Conservation (phyloP, 768 basidiomycete species). For the Leccinum disarticulatum region DNA sequence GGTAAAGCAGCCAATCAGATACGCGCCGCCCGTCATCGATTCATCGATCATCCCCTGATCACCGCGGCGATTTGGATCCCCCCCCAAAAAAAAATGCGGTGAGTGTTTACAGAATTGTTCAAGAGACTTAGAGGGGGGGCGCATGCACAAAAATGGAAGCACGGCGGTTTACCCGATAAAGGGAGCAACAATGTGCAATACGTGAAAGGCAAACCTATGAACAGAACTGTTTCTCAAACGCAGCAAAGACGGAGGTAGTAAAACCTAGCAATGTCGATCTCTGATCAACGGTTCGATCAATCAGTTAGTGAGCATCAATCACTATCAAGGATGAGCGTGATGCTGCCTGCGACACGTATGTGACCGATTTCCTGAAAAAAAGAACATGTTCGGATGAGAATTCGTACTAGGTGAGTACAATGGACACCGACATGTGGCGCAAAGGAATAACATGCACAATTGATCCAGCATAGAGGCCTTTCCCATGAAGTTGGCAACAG, state of each 20-base stretch:
- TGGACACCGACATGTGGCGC: constrained; percentile 38
- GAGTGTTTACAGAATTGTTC: neutral
- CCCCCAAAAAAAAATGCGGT: no score
- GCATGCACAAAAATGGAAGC: neutral
- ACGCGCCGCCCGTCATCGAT: no score
- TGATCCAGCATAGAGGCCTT: constrained; percentile 15
- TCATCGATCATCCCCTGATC: no score
- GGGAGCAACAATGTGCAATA: no score
- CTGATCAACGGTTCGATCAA: neutral
- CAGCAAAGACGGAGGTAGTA: constrained; percentile 14
- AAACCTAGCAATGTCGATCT: constrained; percentile 7
- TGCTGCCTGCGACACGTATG: constrained; percentile 51
- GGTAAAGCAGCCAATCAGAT: no score
- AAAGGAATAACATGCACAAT: no score
- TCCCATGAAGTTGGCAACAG: constrained; percentile 44
- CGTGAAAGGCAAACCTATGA: neutral
- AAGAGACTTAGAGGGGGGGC: no score
- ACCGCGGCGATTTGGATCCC: no score
- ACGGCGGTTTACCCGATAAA: neutral
- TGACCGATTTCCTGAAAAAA: constrained; percentile 39
- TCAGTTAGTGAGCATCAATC: neutral
- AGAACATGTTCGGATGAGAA: neutral
- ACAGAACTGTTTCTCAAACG: constrained; percentile 14
- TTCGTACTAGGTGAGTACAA: neutral
- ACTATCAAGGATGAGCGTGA: constrained; percentile 55